Conservation (phyloP, 495 filamentous ascomycete genomes). For the Hypoxylon rickii region DNA sequence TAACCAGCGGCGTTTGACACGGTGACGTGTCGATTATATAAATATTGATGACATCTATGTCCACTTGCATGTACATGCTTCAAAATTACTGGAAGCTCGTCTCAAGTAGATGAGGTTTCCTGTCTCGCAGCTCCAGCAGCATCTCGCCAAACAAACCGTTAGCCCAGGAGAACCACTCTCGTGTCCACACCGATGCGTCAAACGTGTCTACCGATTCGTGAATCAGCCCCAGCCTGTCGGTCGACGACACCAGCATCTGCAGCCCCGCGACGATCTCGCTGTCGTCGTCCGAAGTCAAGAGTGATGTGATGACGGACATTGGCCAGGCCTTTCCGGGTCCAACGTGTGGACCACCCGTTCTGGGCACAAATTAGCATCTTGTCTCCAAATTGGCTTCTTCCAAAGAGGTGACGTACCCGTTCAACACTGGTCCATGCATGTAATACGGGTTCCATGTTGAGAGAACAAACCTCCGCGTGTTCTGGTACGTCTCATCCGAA, state of each 20-base stretch:
- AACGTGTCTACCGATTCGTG: conserved; percentile 45
- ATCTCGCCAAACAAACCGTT: conserved; percentile 64
- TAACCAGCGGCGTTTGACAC: not conserved
- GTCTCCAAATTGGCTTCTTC: conserved; percentile 45
- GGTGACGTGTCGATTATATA: conserved; percentile 29
- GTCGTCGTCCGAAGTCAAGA: conserved; percentile 59
- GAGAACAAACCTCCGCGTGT: conserved; percentile 59
- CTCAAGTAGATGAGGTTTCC: conserved; percentile 51
- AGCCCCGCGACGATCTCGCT: conserved; percentile 56
- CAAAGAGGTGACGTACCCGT: conserved; percentile 46
- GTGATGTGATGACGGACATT: conserved; percentile 60
- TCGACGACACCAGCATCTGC: conserved; percentile 56
- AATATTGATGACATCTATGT: conserved; percentile 24
- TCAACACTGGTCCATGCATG: conserved; percentile 60
- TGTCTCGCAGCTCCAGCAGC: conserved; percentile 55
- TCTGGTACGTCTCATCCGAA: conserved; percentile 56
- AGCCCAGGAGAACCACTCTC: conserved; percentile 65
- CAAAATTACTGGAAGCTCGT: conserved; percentile 40
- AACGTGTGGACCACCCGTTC: conserved; percentile 66
- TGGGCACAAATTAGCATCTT: conserved; percentile 32
- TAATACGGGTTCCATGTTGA: conserved; percentile 62
- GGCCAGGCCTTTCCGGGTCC: conserved; percentile 60
- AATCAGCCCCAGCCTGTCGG: conserved; percentile 53
- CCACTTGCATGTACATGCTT: conserved; percentile 12
- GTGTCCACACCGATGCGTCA: conserved; percentile 47